phyloP scores from a whole-genome alignment of 202 grass and related monocot genomes.

The Hordeum pubiflorum region DNA sequence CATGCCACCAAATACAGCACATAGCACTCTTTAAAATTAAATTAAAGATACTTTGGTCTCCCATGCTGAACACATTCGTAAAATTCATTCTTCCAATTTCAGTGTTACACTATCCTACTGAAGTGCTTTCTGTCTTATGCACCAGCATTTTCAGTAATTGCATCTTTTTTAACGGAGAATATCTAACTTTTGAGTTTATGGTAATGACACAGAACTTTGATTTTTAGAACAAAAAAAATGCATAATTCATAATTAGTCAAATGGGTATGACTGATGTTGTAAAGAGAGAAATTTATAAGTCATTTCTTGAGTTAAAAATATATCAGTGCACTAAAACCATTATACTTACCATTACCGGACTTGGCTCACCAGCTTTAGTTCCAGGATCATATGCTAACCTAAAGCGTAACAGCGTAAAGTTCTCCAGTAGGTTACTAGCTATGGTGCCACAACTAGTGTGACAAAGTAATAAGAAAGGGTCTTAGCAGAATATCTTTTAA shows the following conservation, averaged over 20 bases:
- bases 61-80: neutral
- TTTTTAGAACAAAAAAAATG: neutral
- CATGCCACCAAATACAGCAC: constrained; percentile 2
- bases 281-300: neutral
- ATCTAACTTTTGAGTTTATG: neutral
- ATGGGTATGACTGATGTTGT: neutral
- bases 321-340: neutral
- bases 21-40: neutral
- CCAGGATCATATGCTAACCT: neutral
- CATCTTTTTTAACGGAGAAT: neutral
- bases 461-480: constrained; percentile 1
- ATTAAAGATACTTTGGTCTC: neutral
- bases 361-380: neutral
- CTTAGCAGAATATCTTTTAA: neutral
- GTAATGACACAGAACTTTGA: neutral
- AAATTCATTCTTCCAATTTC: neutral
- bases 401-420: neutral
- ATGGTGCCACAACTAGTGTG: neutral
- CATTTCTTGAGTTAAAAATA: neutral
- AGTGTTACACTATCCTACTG: neutral
- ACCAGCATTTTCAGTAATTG: neutral
- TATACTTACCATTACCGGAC: neutral
- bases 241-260: constrained; percentile 1
- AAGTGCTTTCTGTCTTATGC: neutral
- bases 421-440: neutral